Conservation (phyloP, 495 filamentous ascomycete species). For the Friedmanniomyces endolithicus region DNA sequence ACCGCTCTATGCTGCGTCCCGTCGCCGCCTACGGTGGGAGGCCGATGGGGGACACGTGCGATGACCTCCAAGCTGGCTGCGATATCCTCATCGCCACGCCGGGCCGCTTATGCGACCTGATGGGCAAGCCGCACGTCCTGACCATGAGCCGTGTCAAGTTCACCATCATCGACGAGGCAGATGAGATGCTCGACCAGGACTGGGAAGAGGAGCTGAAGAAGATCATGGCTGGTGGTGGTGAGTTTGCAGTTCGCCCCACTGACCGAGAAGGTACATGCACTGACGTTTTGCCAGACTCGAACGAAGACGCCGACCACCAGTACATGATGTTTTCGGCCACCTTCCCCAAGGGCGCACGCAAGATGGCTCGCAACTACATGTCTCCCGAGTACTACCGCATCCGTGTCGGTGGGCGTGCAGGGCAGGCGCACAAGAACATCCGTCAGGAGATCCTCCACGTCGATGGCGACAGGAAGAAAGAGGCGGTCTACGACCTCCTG, state of each 20-base stretch:
- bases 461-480: constrained; percentile 48
- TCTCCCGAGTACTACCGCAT: constrained; percentile 59
- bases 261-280: background rate
- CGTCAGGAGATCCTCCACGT: constrained; percentile 58
- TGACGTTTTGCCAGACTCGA: constrained; percentile 36
- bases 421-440: constrained; percentile 61
- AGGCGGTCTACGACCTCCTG: constrained; percentile 61
- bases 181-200: constrained; percentile 69
- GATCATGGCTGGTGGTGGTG: constrained; percentile 69
- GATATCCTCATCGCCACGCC: constrained; percentile 82
- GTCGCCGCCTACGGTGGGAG: constrained; percentile 84
- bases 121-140: constrained; percentile 53
- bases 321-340: constrained; percentile 95
- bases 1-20: constrained; percentile 86
- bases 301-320: constrained; percentile 67
- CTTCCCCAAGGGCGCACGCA: constrained; percentile 64
- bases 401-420: constrained; percentile 73
- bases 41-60: constrained; percentile 49
- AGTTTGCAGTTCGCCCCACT: constrained; percentile 20
- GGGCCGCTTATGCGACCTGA: constrained; percentile 73
- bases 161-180: constrained; percentile 88
- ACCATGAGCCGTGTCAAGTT: constrained; percentile 65
- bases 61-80: constrained; percentile 68
- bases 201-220: constrained; percentile 59
- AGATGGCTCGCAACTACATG: constrained; percentile 63